Base-by-base conservation (phyloP, 257 asterid species). In the Solanum piurae region DNA sequence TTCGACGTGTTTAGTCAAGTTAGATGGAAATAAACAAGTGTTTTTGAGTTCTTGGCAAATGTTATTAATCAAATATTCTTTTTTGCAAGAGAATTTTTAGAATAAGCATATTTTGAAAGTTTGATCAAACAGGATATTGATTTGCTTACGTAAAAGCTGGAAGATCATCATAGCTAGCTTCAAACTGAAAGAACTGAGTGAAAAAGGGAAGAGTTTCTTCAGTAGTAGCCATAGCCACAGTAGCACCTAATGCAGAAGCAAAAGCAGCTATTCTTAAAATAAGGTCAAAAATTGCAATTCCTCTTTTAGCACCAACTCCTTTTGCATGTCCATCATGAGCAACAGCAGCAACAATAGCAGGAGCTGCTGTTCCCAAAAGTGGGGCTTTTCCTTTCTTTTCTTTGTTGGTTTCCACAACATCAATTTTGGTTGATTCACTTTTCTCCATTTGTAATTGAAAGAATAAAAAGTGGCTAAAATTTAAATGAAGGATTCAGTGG, bases 121-220 rank as follows among this genome's bases (percentile, higher is more conserved):
- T 72, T 72, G 2, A 2, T 5, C 79, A 8, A 72, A 18, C 44
- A 18, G 7, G 0, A 25, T 33, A 6, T 4, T 49, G 23, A 55
- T 52, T 49, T 86, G 71, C 98, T 91, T 83, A 95, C 99, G 93
- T 34, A 93, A 95, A 95, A 91, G 98, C 88, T 1, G 98, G 94
- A 68, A 96, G 92, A 88, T 96, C 98, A 12, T 95, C 96, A 18
- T 95, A 96, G 77, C 96, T 93, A 74, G 98, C 98, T 89, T 88
- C 92, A 88, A 96, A 96, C 91, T 96, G 99, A 91, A 96, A 95
- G 96, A 95, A 96, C 86, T 95, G 99, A 27, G 98, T 95, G 94
- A 94, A 94, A 87, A 96, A 95, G 0, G 98, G 99, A n/a, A 95
- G 98, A 5, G 98, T 94, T 84, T 96, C 92, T 79, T 95, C 95